Base-by-base conservation (phyloP, 139 green algal species). In the Chlamydomonas schloesseri region DNA sequence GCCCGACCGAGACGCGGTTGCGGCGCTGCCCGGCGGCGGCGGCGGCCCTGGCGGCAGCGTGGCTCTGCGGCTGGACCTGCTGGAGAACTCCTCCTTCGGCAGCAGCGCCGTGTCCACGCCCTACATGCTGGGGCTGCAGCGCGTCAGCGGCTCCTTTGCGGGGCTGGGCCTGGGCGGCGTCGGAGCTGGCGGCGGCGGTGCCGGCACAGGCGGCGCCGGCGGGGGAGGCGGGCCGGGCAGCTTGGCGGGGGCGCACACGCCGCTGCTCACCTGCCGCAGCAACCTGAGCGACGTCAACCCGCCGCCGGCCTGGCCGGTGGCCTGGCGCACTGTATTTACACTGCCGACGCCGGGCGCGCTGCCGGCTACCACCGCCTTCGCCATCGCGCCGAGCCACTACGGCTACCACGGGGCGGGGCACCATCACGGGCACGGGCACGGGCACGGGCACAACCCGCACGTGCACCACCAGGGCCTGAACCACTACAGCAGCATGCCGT, bases 61-160 rank as follows among this genome's bases (percentile, higher is more conserved):
- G 53, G 23, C 58, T 21, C 33, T 83, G 57, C 57, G 65, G 1
- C 10, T 74, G 29, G 78, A 74, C 31, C 23, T 36, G 33, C 46
- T 85, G 79, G 79, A 76, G 14, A 47, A 20, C 20, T 36, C 79
- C 15, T 80, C 53, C 23, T 78, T 79, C 53, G 36, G 36, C 69
- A 72, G 60, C 81, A 87, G 81, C 69, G 53, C 69, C 34, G 69
- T 87, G 1, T 87, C 81, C 69, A 87, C 81, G 50, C 81, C 69
- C 15, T 87, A 87, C 68, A 87, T 87, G 81, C 69, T 87, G 31
- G 81, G 81, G 18, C 69, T 87, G 69, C 69, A 87, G 81, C 81
- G 34, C 11, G 53, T 65, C 34, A 71, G 55, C 47, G 34, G 14
- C 55, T 72, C 69, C 46, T 76, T 74, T 18, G 23, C 69, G 6